A percentile compares a stretch with the other conserved stretches of the same genome.
phyloP scores from a whole-genome alignment of 2,329 filamentous ascomycete species.

The Fusarium multiceps region DNA sequence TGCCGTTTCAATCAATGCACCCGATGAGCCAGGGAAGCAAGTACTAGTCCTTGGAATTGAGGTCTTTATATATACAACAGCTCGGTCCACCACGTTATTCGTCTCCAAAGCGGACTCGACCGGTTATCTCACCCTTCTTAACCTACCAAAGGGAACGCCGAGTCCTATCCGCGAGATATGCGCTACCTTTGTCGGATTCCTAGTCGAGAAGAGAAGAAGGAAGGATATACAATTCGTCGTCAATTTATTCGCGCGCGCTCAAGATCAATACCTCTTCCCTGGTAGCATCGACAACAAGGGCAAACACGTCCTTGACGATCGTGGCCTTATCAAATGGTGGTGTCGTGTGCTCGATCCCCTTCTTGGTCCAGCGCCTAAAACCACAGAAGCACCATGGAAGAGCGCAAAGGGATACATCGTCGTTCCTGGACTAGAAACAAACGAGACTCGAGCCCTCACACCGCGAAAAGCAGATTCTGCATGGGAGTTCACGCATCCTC shows the following conservation, averaged over 20 bases:
- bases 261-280: constrained; percentile 94
- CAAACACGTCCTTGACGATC: constrained; percentile 93
- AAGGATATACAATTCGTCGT: constrained; percentile 77
- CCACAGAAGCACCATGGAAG: constrained; percentile 53
- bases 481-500: constrained; percentile 78
- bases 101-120: constrained; percentile 98
- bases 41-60: constrained; percentile 87
- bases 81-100: constrained; percentile 85
- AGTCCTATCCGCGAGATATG: constrained; percentile 82
- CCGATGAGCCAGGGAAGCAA: constrained; percentile 50
- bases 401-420: constrained; percentile 81
- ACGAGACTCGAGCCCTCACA: constrained; percentile 83
- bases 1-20: constrained; percentile 60
- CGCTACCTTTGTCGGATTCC: constrained; percentile 78
- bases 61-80: constrained; percentile 86
- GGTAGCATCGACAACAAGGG: constrained; percentile 84
- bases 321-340: constrained; percentile 95
- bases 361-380: constrained; percentile 60
- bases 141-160: constrained; percentile 69
- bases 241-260: constrained; percentile 90
- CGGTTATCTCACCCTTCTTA: constrained; percentile 79
- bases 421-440: constrained; percentile 85
- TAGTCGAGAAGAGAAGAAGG: constrained; percentile 75
- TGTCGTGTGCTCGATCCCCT: constrained; percentile 86
- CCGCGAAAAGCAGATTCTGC: constrained; percentile 65